Evolutionary conservation across 73 alveolate species (phyloP).

Genomic region (Tetrahymena elliotti): DNA sequence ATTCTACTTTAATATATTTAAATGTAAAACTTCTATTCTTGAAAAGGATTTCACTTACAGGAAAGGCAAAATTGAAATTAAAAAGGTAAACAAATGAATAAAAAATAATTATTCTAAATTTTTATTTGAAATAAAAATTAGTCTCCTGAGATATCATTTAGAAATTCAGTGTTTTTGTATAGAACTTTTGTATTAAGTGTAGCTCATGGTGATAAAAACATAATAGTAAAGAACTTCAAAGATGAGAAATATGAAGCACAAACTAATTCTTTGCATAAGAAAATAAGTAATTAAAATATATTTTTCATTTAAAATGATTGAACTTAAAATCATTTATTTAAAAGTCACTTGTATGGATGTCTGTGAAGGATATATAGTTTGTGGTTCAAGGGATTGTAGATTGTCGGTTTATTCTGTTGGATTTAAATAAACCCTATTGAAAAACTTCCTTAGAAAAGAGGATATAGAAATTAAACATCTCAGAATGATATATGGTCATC

Average conservation of each 20-base stretch:
- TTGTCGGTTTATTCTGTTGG: slow-evolving; percentile 9
- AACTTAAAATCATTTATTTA: background rate
- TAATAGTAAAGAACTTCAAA: background rate
- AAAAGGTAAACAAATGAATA: background rate
- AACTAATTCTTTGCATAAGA: background rate
- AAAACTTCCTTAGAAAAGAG: background rate
- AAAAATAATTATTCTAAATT: too few species aligned
- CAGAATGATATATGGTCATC: background rate
- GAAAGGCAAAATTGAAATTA: background rate
- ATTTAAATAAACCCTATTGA: background rate
- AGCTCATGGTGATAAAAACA: background rate
- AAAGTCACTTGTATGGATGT: slow-evolving; percentile 10
- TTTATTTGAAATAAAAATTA: too few species aligned
- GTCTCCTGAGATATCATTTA: background rate
- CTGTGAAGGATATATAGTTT: background rate
- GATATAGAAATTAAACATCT: background rate
- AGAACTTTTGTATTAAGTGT: background rate
- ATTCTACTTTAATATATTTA: background rate
- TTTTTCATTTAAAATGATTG: too few species aligned
- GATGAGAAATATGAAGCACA: background rate
- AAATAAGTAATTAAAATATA: background rate
- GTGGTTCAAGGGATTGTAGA: slow-evolving; percentile 33
- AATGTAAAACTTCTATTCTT: background rate
- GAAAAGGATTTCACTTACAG: background rate
- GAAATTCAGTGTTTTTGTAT: background rate